A percentile compares a stretch with the other conserved stretches of the same genome.
These are phyloP conservation scores for Xerocomellus chrysenteron DNA, from an alignment of 768 basidiomycete genomes.

Conservation along the genomic window DNA sequence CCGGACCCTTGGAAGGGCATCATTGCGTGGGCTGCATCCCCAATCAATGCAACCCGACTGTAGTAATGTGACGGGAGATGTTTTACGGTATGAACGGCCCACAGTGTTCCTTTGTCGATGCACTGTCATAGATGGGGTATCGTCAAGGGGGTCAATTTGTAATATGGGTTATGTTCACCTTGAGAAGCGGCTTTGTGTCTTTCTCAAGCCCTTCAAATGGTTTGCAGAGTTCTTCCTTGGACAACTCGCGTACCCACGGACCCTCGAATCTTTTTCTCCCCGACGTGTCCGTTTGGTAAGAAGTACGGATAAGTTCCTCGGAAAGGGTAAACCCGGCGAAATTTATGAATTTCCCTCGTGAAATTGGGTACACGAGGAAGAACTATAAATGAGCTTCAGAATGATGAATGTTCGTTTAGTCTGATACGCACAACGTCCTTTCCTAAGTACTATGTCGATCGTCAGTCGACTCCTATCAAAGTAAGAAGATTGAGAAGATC, in stretches of 20 bases:
- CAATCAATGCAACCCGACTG: slow-evolving; percentile 50
- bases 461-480: slow-evolving; percentile 1
- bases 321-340: slow-evolving; percentile 56
- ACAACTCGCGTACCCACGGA: slow-evolving; percentile 50
- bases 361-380: slow-evolving; percentile 61
- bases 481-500: background rate
- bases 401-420: background rate
- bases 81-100: slow-evolving; percentile 62
- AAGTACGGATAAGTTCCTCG: slow-evolving; percentile 52
- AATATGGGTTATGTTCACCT: slow-evolving; percentile 37
- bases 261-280: slow-evolving; percentile 20
- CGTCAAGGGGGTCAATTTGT: background rate
- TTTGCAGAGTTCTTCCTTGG: slow-evolving; percentile 43
- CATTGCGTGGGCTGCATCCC: slow-evolving; percentile 46
- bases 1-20: slow-evolving; percentile 44
- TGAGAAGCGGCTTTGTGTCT: slow-evolving; percentile 55
- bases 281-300: slow-evolving; percentile 26
- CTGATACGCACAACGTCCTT: slow-evolving; percentile 40
- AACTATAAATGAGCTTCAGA: slow-evolving; percentile 39
- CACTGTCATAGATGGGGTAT: slow-evolving; percentile 38
- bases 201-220: slow-evolving; percentile 57
- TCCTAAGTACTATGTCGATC: slow-evolving; percentile 51
- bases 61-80: slow-evolving; percentile 51
- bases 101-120: slow-evolving; percentile 49
- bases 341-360: slow-evolving; percentile 57